Evolutionary conservation across 2,329 filamentous ascomycete genomes (phyloP), one percentile per base, ranked within the genome.

Genomic region (Verticillium isaacii): DNA sequence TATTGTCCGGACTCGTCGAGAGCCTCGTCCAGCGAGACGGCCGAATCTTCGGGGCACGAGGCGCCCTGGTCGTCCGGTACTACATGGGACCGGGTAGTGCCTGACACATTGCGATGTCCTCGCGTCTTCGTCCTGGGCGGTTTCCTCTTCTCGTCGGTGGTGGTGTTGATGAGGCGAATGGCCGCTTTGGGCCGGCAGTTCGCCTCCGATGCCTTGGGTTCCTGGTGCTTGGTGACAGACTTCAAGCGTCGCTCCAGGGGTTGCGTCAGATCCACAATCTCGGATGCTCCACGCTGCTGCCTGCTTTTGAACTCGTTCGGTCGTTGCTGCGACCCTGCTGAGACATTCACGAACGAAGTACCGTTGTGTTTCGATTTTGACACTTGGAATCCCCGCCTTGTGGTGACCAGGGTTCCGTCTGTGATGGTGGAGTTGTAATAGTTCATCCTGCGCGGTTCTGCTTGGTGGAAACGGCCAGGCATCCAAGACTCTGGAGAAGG

Each of bases 321-420:
- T 25, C 23, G 32, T 8, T 37, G 58, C 45, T 32, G 60, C 15
- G 67, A 52, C 11, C 65, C 60, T 12, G 64, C 62, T 23, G 67
- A 66, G n/a, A 73, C 63, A 64, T 78, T 77, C 61, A 77, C 75
- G 61, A 78, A 78, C 5, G 73, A 75, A 25, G 70, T 69, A 36
- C 75, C 75, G 61, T 75, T 72, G 64, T 76, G 73, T 64, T 74
- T 77, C 60, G 76, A 72, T 64, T 75, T 75, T 25, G 75, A 75
- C 14, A 78, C 74, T 63, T 76, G 74, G 55, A 78, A 68, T 9
- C 76, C 76, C 36, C 74, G 71, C 32, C 74, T 69, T 0, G 74
- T 77, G 39, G 74, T 73, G 58, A 77, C 71, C 50, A 78, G 66
- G 45, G 72, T 69, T 29, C 75, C 75, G 62, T 73, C 71, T 60